phyloP scores from a whole-genome alignment of 305 asterid species.

The Fraxinus albicans region DNA sequence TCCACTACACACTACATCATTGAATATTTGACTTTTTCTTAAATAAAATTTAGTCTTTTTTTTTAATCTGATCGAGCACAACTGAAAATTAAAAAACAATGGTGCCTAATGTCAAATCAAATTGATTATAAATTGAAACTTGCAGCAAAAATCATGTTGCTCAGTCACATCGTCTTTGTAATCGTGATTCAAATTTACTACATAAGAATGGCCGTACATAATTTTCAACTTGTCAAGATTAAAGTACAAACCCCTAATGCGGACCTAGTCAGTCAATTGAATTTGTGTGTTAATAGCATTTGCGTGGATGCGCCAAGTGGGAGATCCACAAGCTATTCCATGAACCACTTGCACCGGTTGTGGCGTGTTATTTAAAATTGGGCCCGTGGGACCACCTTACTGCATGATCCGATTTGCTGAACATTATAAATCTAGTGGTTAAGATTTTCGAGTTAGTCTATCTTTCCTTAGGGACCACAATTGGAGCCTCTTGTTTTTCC shows the following conservation, averaged over 20 bases:
- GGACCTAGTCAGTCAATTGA: too few species aligned
- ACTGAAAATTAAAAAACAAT: background rate
- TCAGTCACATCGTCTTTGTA: too few species aligned
- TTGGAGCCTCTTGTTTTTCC: too few species aligned
- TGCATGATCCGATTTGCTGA: slow-evolving; percentile 28
- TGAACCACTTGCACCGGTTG: background rate
- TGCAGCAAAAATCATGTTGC: too few species aligned
- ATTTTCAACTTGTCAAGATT: background rate
- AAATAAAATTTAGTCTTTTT: too few species aligned
- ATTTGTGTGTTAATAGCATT: background rate
- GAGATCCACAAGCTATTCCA: background rate
- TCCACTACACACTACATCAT: background rate
- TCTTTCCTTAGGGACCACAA: slow-evolving; percentile 1
- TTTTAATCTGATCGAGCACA: background rate
- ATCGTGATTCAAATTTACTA: too few species aligned
- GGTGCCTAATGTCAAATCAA: background rate
- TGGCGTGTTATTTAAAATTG: background rate
- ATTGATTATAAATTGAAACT: too few species aligned
- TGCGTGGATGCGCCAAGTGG: slow-evolving; percentile 13
- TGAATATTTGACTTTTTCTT: too few species aligned
- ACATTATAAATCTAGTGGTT: slow-evolving; percentile 40
- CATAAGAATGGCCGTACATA: too few species aligned
- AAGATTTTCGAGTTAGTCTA: slow-evolving; percentile 36
- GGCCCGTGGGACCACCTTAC: slow-evolving; percentile 33
- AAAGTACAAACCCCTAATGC: too few species aligned